Base-by-base conservation (phyloP, 352 stramenopile species). In the Globisporangium cylindrosporum region DNA sequence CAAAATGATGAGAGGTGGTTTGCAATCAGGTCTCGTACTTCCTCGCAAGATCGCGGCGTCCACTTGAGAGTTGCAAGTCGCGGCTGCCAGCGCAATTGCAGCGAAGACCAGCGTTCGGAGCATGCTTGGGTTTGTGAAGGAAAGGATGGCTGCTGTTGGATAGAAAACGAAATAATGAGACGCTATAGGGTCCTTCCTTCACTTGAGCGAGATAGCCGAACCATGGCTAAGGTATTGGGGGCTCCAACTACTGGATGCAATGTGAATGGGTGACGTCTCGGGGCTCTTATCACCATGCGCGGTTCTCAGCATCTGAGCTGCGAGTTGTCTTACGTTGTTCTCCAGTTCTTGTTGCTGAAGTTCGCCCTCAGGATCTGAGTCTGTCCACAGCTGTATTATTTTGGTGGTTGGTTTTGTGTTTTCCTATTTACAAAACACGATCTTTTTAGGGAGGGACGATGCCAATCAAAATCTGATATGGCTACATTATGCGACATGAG, bases 11-110 rank as follows among this genome's bases (percentile, higher is more conserved):
- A 9, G 4, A 8, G 43, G 7, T 10, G 10, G 18, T 2, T 12
- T 9, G 41, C 41, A 49, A 20, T n/a, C 5, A 20, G 15, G 41
- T 49, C 41, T 36, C 59, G 27, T 49, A 67, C n/a, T 59, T 48
- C 62, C 62, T 46, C 62, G 62, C 8, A 67, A 48, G 62, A 22
- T 67, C 14, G 43, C 48, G 4, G 62, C 62, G 34, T 59, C 46
- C 29, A 41, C 51, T 34, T 20, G 27, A 7, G 32, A 48, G 62
- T 34, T 59, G 14, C 22, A 32, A 22, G 32, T 5, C 14, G 14
- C 48, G 4, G 48, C 32, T 20, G 56, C n/a, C 9, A 62, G 32
- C 5, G 32, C 32, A 3, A 62, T 6, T 4, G n/a, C 32, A 22
- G 22, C n/a, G 10, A 62, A 9, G 32, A 49, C 10, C 18, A 49